phyloP scores from a whole-genome alignment of 1,284 basidiomycete genomes.

The Athelia psychrophila region DNA sequence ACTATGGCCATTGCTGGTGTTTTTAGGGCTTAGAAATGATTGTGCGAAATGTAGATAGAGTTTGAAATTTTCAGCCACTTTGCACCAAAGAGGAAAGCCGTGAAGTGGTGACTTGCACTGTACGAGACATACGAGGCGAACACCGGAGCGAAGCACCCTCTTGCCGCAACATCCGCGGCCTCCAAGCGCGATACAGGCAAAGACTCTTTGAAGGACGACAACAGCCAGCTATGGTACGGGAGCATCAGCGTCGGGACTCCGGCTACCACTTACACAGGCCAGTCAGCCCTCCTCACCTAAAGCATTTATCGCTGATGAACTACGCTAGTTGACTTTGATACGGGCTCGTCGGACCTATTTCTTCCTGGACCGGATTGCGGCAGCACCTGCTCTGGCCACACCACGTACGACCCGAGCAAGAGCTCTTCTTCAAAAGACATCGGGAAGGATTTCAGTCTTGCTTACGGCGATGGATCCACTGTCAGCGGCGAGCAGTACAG shows the following conservation, averaged over 20 bases:
- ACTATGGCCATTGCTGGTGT: too few species aligned
- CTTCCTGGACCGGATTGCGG: conserved; percentile 21
- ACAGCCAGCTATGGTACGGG: conserved; percentile 22
- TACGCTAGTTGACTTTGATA: conserved; percentile 22
- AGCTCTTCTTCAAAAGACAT: conserved; percentile 2
- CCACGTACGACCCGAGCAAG: not conserved
- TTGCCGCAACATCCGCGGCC: conserved; percentile 2
- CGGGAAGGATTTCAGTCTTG: conserved; percentile 4
- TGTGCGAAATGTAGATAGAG: not conserved
- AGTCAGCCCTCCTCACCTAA: not conserved
- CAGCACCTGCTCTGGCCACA: conserved; percentile 6
- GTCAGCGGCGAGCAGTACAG: conserved; percentile 4
- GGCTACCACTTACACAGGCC: conserved; percentile 18
- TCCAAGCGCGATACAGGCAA: conserved; percentile 11
- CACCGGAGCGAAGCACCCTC: conserved; percentile 12
- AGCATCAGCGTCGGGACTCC: conserved; percentile 28
- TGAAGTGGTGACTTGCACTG: conserved; percentile 6
- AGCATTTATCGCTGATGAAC: not conserved
- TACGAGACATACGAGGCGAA: conserved; percentile 12
- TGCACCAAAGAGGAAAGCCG: too few species aligned
- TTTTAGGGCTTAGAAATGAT: not conserved
- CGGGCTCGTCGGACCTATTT: conserved; percentile 27
- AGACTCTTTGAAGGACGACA: conserved; percentile 14
- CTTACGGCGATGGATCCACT: conserved; percentile 2
- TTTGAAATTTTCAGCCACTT: too few species aligned